A percentile compares a stretch with the other conserved stretches of the same genome.
Conservation (phyloP, 495 filamentous ascomycete genomes). For the Lophium mytilinum region DNA sequence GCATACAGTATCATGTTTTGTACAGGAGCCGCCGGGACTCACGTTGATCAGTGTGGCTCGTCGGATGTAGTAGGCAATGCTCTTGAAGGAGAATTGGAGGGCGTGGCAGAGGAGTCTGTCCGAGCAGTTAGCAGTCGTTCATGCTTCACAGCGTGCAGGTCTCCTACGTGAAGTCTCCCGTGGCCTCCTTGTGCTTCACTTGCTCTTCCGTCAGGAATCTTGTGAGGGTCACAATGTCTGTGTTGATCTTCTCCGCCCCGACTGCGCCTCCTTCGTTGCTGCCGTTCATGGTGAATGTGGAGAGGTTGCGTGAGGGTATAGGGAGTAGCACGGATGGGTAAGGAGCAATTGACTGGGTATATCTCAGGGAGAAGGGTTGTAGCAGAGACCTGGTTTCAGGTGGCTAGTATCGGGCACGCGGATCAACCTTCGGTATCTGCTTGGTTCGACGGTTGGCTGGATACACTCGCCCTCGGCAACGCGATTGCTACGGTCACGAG, state of each 20-base stretch:
- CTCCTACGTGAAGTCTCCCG: conserved; percentile 92
- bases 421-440: conserved; percentile 23
- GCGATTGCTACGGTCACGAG: conserved; percentile 18
- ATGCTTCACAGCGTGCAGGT: not conserved
- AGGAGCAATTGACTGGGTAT: not conserved
- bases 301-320: conserved; percentile 1
- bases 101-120: conserved; percentile 86
- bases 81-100: conserved; percentile 98
- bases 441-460: conserved; percentile 14
- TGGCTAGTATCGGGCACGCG: conserved; percentile 28
- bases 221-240: conserved; percentile 89
- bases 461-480: conserved; percentile 21
- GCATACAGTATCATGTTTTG: not conserved
- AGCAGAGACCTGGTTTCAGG: conserved; percentile 13
- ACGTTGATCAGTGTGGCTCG: conserved; percentile 90
- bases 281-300: conserved; percentile 23
- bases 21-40: conserved; percentile 7
- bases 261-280: conserved; percentile 34
- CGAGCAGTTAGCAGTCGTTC: not conserved
- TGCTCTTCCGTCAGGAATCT: conserved; percentile 95
- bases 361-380: not conserved
- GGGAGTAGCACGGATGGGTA: not conserved
- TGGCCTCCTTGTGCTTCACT: conserved; percentile 83
- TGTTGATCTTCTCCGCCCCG: conserved; percentile 76
- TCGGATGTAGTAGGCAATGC: conserved; percentile 98